These are phyloP conservation scores for Aspergillus sp. DNA, from an alignment of 2,329 filamentous ascomycete genomes.

Conservation along the genomic window DNA sequence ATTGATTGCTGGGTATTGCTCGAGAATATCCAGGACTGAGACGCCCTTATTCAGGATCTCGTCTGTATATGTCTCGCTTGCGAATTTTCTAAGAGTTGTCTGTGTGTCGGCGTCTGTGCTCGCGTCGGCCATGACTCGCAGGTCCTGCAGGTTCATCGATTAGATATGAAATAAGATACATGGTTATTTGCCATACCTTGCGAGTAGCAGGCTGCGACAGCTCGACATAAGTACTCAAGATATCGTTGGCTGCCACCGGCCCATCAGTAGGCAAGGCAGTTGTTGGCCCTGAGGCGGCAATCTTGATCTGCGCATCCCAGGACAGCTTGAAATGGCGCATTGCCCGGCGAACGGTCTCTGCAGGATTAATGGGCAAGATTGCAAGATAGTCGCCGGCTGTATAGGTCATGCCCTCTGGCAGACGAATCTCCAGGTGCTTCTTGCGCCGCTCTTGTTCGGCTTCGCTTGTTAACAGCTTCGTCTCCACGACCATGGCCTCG, in stretches of 20 bases:
- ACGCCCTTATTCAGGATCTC: constrained; percentile 58
- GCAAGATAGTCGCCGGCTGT: constrained; percentile 76
- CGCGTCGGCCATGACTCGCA: constrained; percentile 47
- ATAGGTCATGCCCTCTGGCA: constrained; percentile 67
- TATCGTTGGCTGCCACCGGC: constrained; percentile 60
- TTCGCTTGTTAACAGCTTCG: constrained; percentile 51
- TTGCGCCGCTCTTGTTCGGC: constrained; percentile 52
- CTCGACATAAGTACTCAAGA: constrained; percentile 71
- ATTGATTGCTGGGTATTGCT: constrained; percentile 59
- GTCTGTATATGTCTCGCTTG: constrained; percentile 43
- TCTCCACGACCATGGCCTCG: constrained; percentile 54
- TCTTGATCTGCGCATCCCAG: constrained; percentile 62
- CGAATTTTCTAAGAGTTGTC: constrained; percentile 33
- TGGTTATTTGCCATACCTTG: not conserved
- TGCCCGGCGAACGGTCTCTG: constrained; percentile 60
- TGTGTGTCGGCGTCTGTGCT: constrained; percentile 51
- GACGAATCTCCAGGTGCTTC: constrained; percentile 64
- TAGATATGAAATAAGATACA: too few relatives aligned
- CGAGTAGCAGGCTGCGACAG: constrained; percentile 57
- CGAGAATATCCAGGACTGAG: constrained; percentile 63
- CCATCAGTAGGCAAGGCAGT: constrained; percentile 52
- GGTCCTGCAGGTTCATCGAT: constrained; percentile 29
- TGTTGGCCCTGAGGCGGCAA: constrained; percentile 44
- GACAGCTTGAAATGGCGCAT: constrained; percentile 65
- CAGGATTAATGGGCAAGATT: constrained; percentile 69